Conservation (phyloP, 2,329 filamentous ascomycete genomes). For the Colletotrichum viniferum region DNA sequence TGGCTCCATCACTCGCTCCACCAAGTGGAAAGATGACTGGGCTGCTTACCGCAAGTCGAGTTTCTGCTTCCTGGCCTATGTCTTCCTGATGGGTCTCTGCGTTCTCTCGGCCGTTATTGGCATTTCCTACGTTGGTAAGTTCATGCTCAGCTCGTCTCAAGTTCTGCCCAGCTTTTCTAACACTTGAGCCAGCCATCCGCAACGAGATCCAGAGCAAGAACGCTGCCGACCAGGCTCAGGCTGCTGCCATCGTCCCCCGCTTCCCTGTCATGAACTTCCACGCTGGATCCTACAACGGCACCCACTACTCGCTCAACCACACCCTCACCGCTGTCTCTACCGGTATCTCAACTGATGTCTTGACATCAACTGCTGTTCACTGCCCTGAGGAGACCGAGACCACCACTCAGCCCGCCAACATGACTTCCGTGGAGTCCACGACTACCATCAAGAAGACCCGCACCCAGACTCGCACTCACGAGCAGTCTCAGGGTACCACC, state of each 20-base stretch:
- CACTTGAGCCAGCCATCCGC: neutral
- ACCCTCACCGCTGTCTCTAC: neutral
- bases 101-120: neutral
- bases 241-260: neutral
- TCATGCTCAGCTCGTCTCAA: neutral
- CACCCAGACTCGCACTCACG: neutral
- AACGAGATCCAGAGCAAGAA: neutral
- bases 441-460: constrained; percentile 12
- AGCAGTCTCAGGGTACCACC: constrained; percentile 9
- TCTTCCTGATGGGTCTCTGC: neutral
- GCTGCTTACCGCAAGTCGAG: constrained; percentile 12
- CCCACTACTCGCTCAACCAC: neutral
- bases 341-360: neutral
- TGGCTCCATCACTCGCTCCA: neutral
- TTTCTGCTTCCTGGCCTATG: neutral
- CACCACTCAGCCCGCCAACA: neutral
- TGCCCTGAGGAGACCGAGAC: neutral
- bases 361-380: neutral
- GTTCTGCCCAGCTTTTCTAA: neutral
- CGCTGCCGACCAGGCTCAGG: neutral
- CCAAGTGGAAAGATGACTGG: constrained; percentile 1
- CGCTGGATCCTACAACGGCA: neutral
- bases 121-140: neutral
- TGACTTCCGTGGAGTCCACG: neutral
- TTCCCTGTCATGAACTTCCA: constrained; percentile 10